Base-by-base conservation (phyloP, 805 yeast genomes). In the Yarrowia alimentaria region DNA sequence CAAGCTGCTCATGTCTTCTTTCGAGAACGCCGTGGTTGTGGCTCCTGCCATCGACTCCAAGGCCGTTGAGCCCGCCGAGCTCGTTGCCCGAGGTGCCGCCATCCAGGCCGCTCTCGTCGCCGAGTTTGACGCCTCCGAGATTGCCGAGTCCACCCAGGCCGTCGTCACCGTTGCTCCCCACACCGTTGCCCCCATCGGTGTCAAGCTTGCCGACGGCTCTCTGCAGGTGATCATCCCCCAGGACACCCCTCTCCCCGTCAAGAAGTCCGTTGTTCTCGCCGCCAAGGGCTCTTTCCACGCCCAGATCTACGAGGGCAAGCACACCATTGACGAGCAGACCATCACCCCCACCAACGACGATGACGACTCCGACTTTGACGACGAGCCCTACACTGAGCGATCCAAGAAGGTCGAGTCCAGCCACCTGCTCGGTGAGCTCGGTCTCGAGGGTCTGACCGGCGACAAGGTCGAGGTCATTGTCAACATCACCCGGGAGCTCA, bases 41-140 rank as follows among this genome's bases (percentile, higher is more conserved):
- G 81, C 97, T 19, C 95, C 98, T 58, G 71, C 83, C 26, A 48
- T 60, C 19, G 91, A 86, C 66, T 60, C 85, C 55, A 88, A 87
- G 70, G 85, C 93, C 53, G 65, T 81, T 55, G 79, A 86, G 70
- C 97, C 99, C 55, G 82, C 86, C 64, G 98, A 93, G 73, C 76
- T 89, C 63, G 74, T 84, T 57, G 82, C 95, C 57, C 83, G 94
- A 64, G 99, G 99, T 71, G 94, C 96, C 54, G 96, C 98, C 56
- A 77, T 91, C 66, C 98, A 93, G 76, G 99, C 96, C 47, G 80
- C 95, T 29, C 64, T 80, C 55, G 74, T 91, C 61, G 73, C 84
- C 56, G 91, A 84, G 62, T 73, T 80, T 53, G 94, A 87, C 61
- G 93, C 83, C 63, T 88, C 78, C 49, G 95, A 85, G 56, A 93